Evolutionary conservation across 805 yeast genomes (phyloP).

Genomic region (Yarrowia yakushimensis): DNA sequence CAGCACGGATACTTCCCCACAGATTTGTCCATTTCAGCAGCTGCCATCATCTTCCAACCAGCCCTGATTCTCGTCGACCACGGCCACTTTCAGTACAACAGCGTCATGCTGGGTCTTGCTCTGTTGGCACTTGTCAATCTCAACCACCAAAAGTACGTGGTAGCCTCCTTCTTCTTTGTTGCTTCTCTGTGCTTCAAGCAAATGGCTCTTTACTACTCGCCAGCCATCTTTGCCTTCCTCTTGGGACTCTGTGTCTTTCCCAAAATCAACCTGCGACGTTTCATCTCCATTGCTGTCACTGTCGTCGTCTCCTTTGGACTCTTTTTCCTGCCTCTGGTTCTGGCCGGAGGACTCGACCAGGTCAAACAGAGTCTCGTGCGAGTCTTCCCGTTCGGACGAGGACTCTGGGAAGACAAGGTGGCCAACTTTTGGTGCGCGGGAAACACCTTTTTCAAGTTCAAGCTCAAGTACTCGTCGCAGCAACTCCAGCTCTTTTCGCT

Average conservation of each 20-base stretch:
- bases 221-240: conserved; percentile 77
- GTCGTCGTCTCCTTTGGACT: conserved; percentile 53
- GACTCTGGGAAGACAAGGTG: conserved; percentile 94
- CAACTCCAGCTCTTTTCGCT: conserved; percentile 56
- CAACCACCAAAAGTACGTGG: conserved; percentile 55
- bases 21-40: conserved; percentile 71
- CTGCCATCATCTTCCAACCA: conserved; percentile 82
- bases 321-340: conserved; percentile 58
- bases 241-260: conserved; percentile 51
- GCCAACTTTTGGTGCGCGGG: conserved; percentile 98
- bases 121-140: conserved; percentile 64
- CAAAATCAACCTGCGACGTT: conserved; percentile 52
- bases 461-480: conserved; percentile 48
- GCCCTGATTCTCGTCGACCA: conserved; percentile 81
- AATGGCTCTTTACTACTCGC: conserved; percentile 92
- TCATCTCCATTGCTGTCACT: conserved; percentile 59
- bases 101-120: conserved; percentile 89
- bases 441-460: conserved; percentile 72
- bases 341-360: conserved; percentile 42
- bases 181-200: conserved; percentile 82
- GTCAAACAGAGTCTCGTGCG: conserved; percentile 57
- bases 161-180: conserved; percentile 76
- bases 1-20: conserved; percentile 53
- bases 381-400: conserved; percentile 89
- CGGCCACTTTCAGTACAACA: conserved; percentile 95